Evolutionary conservation across 306 rosid genomes (phyloP), one percentile per base, ranked within the genome.

Genomic region (Vigna reflexopilosa): DNA sequence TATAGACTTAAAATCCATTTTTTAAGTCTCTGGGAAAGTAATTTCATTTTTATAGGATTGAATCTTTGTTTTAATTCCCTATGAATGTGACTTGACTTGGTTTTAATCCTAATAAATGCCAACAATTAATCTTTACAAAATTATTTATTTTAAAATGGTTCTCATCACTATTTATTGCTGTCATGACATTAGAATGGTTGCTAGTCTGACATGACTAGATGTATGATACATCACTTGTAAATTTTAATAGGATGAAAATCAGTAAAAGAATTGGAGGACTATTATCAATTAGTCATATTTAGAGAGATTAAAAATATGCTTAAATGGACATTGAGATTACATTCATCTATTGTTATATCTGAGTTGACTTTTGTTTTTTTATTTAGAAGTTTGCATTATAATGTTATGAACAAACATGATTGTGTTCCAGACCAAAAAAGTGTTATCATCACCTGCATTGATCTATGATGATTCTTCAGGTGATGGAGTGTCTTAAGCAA

Each of bases 401-500:
- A 15, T 66, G 47, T 67, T 75, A 34, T 52, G 49, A 54, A 12
- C 81, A 45, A 69, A 61, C 56, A 26, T 44, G 32, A 17, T 66
- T 5, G 38, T 56, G 68, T 71, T 73, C 65, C 52, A 54, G 78
- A 54, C 78, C 42, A 45, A 56, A 59, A n/a, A 44, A 51, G 22
- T 34, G 13, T 42, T 11, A 20, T 5, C 7, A 36, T 59, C 71
- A 44, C 51, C 30, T 72, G 67, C 19, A 71, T 68, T 47, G 24
- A 67, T 72, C 38, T 34, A 7, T 74, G 34, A 78, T 64, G 68
- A 70, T 80, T 82, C 78, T 80, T 72, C 81, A 92, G 98, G 95
- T 94, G 85, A 91, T 89, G 81, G 93, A 91, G 72, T 92, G 98
- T 84, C 93, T 92, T 52, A 88, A 92, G 88, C 91, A 92, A 80